Base-by-base conservation (phyloP, 2,329 filamentous ascomycete genomes). In the Cucurbitaria berberidis region DNA sequence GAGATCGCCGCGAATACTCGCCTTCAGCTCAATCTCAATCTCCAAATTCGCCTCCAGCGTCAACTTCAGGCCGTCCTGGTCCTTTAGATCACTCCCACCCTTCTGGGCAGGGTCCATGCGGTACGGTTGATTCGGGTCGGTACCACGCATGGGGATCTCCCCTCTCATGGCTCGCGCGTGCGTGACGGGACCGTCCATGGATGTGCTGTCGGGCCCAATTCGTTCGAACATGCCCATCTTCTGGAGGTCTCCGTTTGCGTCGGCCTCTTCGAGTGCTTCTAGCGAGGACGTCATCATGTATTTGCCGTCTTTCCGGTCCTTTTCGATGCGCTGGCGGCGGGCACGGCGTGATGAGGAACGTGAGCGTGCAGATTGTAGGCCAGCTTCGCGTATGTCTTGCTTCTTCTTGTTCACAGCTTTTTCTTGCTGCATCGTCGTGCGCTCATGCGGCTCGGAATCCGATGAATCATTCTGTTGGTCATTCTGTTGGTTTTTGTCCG, bases 21-120 rank as follows among this genome's bases (percentile, higher is more conserved):
- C 90, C 81, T 95, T 95, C 56, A 95, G 82, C 66, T 91, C 88
- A 57, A 95, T 90, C 75, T 95, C 90, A 44, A 95, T 83, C 62
- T 95, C 90, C 51, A 95, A 80, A 74, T 93, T 92, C 49, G 91
- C 78, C 70, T 93, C 90, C 19, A 95, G 78, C 32, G 87, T 84
- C 69, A 93, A 75, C 72, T 87, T 87, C 69, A 91, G 74, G 34
- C 89, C 88, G 66, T 91, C 87, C 54, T 84, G 77, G 44, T 84
- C 81, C 43, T 81, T 79, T 47, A 81, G 60, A 7, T 66, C 63
- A 47, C 74, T 78, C 34, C 61, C 50, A 68, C 45, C 76, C 80
- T 67, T 81, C 79, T 64, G 75, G 69, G 63, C 61, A 64, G 75
- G 67, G 19, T 69, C 63, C 68, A 72, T 68, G 27, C 64, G 73